Conservation (phyloP, 202 grass and related monocot genomes). For the Cymbopogon flexuosus region DNA sequence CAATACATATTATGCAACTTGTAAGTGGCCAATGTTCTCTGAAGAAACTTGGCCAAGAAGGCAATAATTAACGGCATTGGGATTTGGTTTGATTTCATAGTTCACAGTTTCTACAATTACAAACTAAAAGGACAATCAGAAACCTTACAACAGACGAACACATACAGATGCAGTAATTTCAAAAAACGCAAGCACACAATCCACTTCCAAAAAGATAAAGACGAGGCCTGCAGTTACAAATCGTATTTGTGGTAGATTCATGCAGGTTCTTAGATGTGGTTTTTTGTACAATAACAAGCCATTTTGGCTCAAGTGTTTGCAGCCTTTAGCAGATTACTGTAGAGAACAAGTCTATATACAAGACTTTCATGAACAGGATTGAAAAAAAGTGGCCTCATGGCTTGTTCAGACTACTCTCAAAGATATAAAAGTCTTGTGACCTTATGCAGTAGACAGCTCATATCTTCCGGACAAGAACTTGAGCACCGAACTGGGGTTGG, state of each 20-base stretch:
- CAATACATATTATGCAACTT: neutral
- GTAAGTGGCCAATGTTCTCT: neutral
- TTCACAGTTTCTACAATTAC: neutral
- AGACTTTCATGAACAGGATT: neutral
- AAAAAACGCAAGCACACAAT: neutral
- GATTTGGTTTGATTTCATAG: neutral
- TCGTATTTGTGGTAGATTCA: neutral
- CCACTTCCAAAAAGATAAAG: neutral
- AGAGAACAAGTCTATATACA: slow-evolving; percentile 7
- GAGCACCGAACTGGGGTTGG: slow-evolving; percentile 75
- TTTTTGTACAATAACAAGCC: neutral
- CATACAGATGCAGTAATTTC: neutral
- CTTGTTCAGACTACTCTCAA: neutral
- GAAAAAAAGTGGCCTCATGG: neutral
- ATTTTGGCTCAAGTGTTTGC: neutral
- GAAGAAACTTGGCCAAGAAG: neutral
- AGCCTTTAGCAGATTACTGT: neutral
- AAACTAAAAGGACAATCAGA: neutral
- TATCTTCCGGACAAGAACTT: slow-evolving; percentile 55
- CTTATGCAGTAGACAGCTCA: slow-evolving; percentile 19
- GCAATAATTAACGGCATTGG: neutral
- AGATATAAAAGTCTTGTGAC: neutral
- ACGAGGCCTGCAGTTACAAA: neutral
- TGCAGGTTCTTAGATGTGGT: neutral
- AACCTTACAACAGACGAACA: neutral